Evolutionary conservation across 768 basidiomycete species (phyloP).

Genomic region (Mycena metata): DNA sequence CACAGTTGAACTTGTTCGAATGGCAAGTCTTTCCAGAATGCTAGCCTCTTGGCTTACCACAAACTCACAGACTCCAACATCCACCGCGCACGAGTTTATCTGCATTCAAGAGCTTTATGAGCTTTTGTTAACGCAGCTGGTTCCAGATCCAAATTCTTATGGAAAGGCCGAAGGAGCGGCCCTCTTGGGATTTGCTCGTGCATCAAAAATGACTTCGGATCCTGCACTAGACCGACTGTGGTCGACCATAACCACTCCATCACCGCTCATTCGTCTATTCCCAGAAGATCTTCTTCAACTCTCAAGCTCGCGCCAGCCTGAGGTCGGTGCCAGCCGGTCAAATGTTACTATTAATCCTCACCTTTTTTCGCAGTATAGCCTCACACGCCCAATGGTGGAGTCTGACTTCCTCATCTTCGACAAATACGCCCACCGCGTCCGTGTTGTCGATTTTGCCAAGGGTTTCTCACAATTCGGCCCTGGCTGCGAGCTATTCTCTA

Average conservation of each 20-base stretch:
- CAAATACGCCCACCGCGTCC: constrained; percentile 15
- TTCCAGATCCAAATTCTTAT: background rate
- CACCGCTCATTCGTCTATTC: constrained; percentile 12
- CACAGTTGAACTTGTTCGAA: background rate
- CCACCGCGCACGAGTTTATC: constrained; percentile 4
- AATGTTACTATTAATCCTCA: too few relatives aligned
- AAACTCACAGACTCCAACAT: background rate
- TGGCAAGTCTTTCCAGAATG: background rate
- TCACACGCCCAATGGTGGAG: background rate
- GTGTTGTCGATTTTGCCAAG: constrained; percentile 4
- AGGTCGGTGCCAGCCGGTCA: background rate
- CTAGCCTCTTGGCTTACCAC: background rate
- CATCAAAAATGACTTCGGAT: constrained; percentile 11
- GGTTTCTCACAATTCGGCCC: background rate
- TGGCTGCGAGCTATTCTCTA: constrained; percentile 22
- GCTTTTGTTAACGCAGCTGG: background rate
- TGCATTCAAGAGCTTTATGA: constrained; percentile 19
- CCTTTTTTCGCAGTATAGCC: background rate
- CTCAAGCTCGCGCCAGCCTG: background rate
- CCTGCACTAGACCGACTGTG: constrained; percentile 22
- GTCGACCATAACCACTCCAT: background rate
- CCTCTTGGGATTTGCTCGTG: constrained; percentile 9
- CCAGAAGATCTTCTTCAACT: constrained; percentile 8
- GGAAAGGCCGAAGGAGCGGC: background rate
- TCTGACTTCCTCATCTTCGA: constrained; percentile 10